Conservation (phyloP, 305 asterid genomes). For the Fraxinus baroniana region DNA sequence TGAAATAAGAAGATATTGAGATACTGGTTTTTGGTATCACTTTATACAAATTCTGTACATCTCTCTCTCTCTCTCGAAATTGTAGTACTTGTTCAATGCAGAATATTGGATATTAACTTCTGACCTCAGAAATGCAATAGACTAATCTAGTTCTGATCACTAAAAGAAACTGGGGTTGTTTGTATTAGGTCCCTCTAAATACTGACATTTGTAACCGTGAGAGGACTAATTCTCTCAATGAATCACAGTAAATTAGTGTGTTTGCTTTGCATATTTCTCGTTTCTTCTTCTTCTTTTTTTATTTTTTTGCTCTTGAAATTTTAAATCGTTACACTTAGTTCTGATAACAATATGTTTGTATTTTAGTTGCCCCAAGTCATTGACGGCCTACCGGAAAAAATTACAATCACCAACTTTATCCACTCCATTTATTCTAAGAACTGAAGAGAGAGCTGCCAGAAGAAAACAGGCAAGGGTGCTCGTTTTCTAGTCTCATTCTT, state of each 20-base stretch:
- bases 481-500: background rate
- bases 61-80: background rate
- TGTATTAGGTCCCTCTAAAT: background rate
- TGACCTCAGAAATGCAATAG: background rate
- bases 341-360: slow-evolving; percentile 10
- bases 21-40: background rate
- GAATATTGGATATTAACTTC: background rate
- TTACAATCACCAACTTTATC: slow-evolving; percentile 66
- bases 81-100: background rate
- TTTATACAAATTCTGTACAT: background rate
- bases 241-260: background rate
- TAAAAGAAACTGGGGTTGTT: background rate
- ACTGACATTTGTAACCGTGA: background rate
- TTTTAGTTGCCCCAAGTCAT: slow-evolving; percentile 65
- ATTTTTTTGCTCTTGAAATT: background rate
- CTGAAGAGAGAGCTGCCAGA: slow-evolving; percentile 85
- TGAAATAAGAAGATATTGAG: background rate
- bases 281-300: background rate
- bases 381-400: slow-evolving; percentile 67
- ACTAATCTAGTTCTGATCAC: background rate
- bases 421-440: slow-evolving; percentile 70
- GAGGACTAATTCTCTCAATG: background rate
- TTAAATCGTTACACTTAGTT: no score
- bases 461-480: slow-evolving; percentile 70
- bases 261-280: background rate